Percentiles rank a stretch among this genome's conserved stretches.
Evolutionary conservation across 495 filamentous ascomycete genomes (phyloP).

Genomic region (Pseudomonodictys pantanalensis): DNA sequence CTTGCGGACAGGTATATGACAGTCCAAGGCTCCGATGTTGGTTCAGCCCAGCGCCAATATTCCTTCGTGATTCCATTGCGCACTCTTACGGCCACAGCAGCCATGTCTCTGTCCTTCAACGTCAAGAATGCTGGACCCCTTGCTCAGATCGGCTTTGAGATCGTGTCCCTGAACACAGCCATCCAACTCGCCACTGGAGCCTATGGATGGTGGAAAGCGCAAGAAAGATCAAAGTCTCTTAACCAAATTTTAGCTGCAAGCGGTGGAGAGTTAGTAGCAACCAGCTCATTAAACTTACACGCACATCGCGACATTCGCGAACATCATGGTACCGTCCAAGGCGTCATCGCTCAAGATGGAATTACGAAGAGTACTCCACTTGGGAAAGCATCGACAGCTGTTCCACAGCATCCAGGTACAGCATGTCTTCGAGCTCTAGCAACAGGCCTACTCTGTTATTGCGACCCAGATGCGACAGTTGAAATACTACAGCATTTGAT

Average conservation of each 20-base stretch:
- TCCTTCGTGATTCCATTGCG: not conserved
- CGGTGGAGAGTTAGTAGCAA: not conserved
- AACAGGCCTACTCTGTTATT: not conserved
- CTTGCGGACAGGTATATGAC: too few relatives aligned
- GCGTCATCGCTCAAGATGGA: not conserved
- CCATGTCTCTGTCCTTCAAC: slow-evolving; percentile 2
- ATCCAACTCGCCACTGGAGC: slow-evolving; percentile 4
- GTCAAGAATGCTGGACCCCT: slow-evolving; percentile 1
- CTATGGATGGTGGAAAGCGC: slow-evolving; percentile 11
- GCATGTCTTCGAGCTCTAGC: slow-evolving; percentile 3
- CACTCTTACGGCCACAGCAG: too few relatives aligned
- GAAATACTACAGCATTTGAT: not conserved
- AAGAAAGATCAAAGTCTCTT: not conserved
- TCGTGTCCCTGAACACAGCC: not conserved
- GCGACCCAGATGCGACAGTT: not conserved
- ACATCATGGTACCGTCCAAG: not conserved
- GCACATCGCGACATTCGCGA: not conserved
- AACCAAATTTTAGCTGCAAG: not conserved
- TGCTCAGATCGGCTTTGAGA: slow-evolving; percentile 2
- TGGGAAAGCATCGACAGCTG: not conserved
- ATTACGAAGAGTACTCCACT: not conserved
- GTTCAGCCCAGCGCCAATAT: too few relatives aligned
- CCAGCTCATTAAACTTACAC: not conserved
- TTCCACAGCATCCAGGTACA: not conserved
- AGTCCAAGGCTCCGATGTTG: too few relatives aligned